Conservation (phyloP, 2,329 filamentous ascomycete genomes). For the Emergomyces pasteurianus region DNA sequence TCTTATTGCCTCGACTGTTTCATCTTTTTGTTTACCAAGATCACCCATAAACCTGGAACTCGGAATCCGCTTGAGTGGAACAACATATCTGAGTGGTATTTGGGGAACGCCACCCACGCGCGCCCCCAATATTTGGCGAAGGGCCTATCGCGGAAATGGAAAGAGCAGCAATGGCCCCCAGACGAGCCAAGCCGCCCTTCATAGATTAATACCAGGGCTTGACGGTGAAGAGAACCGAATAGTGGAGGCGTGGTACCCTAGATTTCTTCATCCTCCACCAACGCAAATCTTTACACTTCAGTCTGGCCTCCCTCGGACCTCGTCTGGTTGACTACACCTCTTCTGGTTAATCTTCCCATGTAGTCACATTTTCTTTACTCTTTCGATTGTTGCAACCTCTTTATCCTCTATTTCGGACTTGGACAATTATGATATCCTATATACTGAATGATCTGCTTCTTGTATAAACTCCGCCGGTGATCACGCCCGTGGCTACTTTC, state of each 20-base stretch:
- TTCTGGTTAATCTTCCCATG: not conserved
- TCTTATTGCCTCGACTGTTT: not conserved
- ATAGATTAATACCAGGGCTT: not conserved
- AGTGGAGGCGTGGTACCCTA: not conserved
- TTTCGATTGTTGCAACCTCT: not conserved
- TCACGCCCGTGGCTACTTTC: not conserved
- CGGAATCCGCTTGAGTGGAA: slow-evolving; percentile 3
- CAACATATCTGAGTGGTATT: not conserved
- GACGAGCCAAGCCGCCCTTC: not conserved
- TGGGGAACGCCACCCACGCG: slow-evolving; percentile 1
- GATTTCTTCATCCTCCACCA: not conserved
- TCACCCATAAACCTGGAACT: slow-evolving; percentile 1
- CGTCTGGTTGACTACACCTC: not conserved
- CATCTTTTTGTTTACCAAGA: not conserved
- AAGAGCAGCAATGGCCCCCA: not conserved
- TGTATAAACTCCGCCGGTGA: not conserved
- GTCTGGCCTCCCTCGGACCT: not conserved
- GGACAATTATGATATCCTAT: not conserved
- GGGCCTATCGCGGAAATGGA: not conserved
- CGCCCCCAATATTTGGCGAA: slow-evolving; percentile 1
- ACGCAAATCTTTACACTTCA: not conserved
- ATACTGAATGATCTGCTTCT: not conserved
- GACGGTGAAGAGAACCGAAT: not conserved
- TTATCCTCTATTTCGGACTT: not conserved
- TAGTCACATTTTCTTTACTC: not conserved